These are phyloP conservation scores for Candida dendrica DNA, from an alignment of 805 yeast species.

Conservation along the genomic window DNA sequence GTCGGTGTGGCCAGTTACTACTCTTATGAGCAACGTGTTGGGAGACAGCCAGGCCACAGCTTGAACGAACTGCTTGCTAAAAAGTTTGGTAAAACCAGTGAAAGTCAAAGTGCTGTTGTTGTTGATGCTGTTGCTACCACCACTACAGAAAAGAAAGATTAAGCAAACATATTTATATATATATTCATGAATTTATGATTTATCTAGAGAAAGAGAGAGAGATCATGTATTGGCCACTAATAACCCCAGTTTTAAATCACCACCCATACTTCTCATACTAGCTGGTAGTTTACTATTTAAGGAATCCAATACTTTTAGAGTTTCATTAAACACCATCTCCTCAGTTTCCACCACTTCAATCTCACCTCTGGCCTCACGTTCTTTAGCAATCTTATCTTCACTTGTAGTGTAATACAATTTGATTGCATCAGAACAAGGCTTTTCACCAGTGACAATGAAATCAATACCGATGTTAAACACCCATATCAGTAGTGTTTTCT, in stretches of 20 bases:
- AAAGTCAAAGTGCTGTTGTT: neutral
- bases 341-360: constrained; percentile 33
- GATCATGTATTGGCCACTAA: neutral
- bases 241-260: neutral
- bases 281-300: neutral
- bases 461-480: constrained; percentile 39
- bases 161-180: neutral
- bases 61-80: constrained; percentile 44
- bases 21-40: constrained; percentile 51
- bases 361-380: constrained; percentile 27
- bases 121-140: no score
- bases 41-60: constrained; percentile 52
- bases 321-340: constrained; percentile 16
- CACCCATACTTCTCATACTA: neutral
- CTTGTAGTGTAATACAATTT: constrained; percentile 39
- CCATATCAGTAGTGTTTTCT: constrained; percentile 32
- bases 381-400: constrained; percentile 17
- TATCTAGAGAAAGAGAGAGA: no score
- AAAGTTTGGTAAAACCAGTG: constrained; percentile 13
- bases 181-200: neutral
- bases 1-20: constrained; percentile 61
- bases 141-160: neutral
- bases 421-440: constrained; percentile 22
- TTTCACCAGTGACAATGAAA: constrained; percentile 11
- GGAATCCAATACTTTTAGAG: neutral